Conservation (phyloP, 345 rosid species). For the Iberis pinnata region DNA sequence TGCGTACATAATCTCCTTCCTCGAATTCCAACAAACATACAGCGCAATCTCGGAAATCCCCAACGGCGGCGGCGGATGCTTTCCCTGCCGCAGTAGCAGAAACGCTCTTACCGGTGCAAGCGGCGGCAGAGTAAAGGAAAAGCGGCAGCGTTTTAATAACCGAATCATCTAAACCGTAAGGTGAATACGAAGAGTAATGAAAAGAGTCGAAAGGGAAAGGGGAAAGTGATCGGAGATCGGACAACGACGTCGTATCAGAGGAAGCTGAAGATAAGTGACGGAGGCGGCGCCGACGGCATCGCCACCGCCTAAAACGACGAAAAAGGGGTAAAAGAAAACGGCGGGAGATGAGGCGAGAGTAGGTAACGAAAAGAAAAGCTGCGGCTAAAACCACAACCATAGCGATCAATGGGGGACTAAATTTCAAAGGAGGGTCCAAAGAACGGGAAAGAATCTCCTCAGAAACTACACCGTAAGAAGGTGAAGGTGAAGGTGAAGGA, state of each 20-base stretch:
- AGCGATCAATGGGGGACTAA: conserved; percentile 89
- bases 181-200: conserved; percentile 44
- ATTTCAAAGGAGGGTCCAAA: conserved; percentile 49
- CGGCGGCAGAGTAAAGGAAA: conserved; percentile 47
- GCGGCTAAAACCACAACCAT: conserved; percentile 82
- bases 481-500: conserved; percentile 28
- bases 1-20: conserved; percentile 69
- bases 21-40: conserved; percentile 88
- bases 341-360: conserved; percentile 78
- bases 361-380: conserved; percentile 63
- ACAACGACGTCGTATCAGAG: conserved; percentile 43
- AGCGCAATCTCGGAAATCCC: conserved; percentile 52
- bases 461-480: background rate
- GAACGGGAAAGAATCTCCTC: conserved; percentile 19
- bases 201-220: conserved; percentile 53
- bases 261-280: conserved; percentile 42
- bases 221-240: conserved; percentile 35
- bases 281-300: conserved; percentile 40
- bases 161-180: conserved; percentile 78
- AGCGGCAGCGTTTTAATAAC: conserved; percentile 78
- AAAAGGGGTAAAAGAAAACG: conserved; percentile 39
- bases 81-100: conserved; percentile 19
- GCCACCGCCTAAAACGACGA: conserved; percentile 43
- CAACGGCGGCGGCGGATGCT: conserved; percentile 12
- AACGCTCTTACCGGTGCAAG: conserved; percentile 25